A percentile compares a stretch with the other conserved stretches of the same genome.
These are phyloP conservation scores for Moricandia moricandioides DNA, from an alignment of 345 rosid genomes.

Conservation along the genomic window DNA sequence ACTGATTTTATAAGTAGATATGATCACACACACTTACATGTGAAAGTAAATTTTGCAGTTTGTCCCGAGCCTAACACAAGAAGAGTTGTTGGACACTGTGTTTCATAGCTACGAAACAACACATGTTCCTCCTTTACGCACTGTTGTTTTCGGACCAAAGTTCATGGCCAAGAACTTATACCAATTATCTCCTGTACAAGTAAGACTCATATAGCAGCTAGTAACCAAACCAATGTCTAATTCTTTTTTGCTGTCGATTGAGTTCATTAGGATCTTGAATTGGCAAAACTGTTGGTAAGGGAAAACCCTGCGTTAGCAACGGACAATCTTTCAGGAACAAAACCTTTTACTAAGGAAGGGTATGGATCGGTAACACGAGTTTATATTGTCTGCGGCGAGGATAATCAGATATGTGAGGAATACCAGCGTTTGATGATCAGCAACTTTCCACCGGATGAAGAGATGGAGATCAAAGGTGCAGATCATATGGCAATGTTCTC, in stretches of 20 bases:
- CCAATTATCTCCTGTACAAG: slow-evolving; percentile 35
- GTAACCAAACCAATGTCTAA: background rate
- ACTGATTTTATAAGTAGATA: background rate
- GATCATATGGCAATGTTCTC: slow-evolving; percentile 35
- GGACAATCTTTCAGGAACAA: slow-evolving; percentile 8
- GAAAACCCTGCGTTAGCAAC: slow-evolving; percentile 24
- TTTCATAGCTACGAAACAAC: background rate
- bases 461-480: slow-evolving; percentile 33
- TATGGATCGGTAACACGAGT: slow-evolving; percentile 30
- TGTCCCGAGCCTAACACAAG: background rate
- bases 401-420: slow-evolving; percentile 1
- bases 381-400: slow-evolving; percentile 37
- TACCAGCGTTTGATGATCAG: slow-evolving; percentile 36
- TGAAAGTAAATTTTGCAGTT: background rate
- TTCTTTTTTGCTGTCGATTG: background rate
- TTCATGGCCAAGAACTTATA: slow-evolving; percentile 15
- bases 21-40: background rate
- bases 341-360: slow-evolving; percentile 17
- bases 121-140: background rate
- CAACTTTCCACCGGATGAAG: slow-evolving; percentile 28
- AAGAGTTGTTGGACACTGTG: background rate
- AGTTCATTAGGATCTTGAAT: slow-evolving; percentile 32
- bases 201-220: background rate
- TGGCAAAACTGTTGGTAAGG: slow-evolving; percentile 33
- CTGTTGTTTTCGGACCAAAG: slow-evolving; percentile 27